Conservation (phyloP, 176 grass and related monocot genomes). For the Aegilops tauschii region DNA sequence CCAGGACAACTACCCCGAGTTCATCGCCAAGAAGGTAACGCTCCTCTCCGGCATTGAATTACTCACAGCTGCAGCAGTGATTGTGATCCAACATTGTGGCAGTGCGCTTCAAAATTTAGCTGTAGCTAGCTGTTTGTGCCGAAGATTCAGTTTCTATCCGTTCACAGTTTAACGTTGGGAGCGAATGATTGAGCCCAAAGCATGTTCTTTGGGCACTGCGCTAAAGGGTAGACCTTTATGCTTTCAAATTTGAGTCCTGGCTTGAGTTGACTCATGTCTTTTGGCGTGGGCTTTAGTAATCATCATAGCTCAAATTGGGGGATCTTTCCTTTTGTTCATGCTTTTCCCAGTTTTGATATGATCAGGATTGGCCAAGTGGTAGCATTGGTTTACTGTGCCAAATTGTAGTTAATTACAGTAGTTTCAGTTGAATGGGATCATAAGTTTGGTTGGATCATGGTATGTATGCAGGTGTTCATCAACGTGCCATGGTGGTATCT, state of each 20-base stretch:
- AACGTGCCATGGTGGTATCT: constrained; percentile 99
- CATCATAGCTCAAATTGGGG: constrained; percentile 12
- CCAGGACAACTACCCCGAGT: constrained; percentile 97
- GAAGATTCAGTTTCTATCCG: constrained; percentile 14
- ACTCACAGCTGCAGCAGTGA: not conserved
- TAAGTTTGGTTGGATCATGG: constrained; percentile 3
- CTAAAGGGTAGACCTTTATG: constrained; percentile 35
- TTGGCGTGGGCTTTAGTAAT: constrained; percentile 29
- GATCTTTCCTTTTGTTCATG: constrained; percentile 3
- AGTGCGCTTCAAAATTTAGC: not conserved
- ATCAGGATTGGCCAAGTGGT: not conserved
- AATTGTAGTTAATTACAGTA: not conserved
- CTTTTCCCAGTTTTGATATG: not conserved
- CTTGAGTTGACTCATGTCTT: constrained; percentile 45
- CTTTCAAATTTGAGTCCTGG: constrained; percentile 2
- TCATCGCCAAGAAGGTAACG: constrained; percentile 96
- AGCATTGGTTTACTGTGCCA: not conserved
- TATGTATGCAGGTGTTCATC: constrained; percentile 73
- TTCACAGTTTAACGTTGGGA: constrained; percentile 22
- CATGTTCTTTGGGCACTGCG: constrained; percentile 24
- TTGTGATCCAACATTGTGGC: not conserved
- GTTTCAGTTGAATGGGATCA: not conserved
- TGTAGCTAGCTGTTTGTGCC: not conserved
- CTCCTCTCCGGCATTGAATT: not conserved
- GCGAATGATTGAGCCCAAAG: constrained; percentile 28